A percentile compares a stretch with the other conserved stretches of the same genome.
These are phyloP conservation scores for Durio zibethinus DNA, from an alignment of 345 rosid genomes.

Conservation along the genomic window DNA sequence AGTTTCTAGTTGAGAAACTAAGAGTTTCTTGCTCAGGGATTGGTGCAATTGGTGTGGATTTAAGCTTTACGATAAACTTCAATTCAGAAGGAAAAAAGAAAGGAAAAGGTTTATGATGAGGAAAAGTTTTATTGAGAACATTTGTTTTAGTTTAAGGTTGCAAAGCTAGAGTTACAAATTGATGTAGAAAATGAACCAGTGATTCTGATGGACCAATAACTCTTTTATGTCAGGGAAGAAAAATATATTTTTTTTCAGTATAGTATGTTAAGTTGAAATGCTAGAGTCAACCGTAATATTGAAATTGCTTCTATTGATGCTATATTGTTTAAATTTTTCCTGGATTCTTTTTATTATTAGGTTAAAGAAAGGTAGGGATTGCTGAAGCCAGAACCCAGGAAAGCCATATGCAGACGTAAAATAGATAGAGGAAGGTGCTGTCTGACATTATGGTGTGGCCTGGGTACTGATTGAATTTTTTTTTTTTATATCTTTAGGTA, in stretches of 20 bases:
- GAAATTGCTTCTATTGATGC: constrained; percentile 6
- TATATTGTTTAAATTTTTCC: neutral
- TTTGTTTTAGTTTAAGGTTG: neutral
- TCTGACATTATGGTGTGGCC: constrained; percentile 4
- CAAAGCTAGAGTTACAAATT: neutral
- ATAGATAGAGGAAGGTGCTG: constrained; percentile 6
- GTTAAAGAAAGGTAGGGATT: neutral
- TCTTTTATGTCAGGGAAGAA: neutral
- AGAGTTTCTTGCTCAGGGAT: neutral
- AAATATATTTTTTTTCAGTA: neutral
- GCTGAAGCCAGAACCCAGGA: constrained; percentile 1
- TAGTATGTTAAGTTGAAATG: neutral
- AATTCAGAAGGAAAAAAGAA: neutral
- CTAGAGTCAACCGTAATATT: neutral
- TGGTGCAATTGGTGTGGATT: neutral
- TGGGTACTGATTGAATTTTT: constrained; percentile 10
- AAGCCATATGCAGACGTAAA: neutral
- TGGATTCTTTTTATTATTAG: neutral
- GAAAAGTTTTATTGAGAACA: neutral
- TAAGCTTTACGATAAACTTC: neutral
- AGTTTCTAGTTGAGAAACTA: neutral
- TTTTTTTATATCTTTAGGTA: constrained; percentile 6
- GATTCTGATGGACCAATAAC: neutral
- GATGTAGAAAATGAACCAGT: neutral
- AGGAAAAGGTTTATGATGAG: neutral